phyloP scores from a whole-genome alignment of 768 basidiomycete genomes.

The Pseudohyphozyma bogoriensis region DNA sequence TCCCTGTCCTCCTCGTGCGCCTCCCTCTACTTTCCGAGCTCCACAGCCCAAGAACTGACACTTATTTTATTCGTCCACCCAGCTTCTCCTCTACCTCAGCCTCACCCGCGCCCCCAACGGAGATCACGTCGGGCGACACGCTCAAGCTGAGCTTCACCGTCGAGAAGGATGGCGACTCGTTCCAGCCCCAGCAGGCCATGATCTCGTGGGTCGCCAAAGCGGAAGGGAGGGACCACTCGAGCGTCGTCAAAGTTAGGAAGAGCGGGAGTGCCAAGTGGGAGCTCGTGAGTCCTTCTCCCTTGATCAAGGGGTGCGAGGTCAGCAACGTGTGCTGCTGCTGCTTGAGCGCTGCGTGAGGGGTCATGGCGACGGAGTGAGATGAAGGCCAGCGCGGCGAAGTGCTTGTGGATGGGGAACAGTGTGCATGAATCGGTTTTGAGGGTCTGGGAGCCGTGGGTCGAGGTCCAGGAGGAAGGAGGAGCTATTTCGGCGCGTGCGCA shows the following conservation, averaged over 20 bases:
- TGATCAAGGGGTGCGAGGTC: neutral
- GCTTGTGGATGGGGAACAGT: too few species aligned
- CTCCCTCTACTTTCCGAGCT: neutral
- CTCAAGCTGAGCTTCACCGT: constrained; percentile 25
- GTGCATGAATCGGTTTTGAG: too few species aligned
- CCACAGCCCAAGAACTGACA: neutral
- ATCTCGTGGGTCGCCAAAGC: constrained; percentile 5
- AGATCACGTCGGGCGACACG: constrained; percentile 9
- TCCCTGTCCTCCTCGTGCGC: neutral
- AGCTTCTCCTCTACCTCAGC: constrained; percentile 9
- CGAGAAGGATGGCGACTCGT: neutral
- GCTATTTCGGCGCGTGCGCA: too few species aligned
- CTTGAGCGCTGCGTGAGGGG: neutral
- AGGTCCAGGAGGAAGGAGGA: too few species aligned
- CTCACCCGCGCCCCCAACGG: neutral
- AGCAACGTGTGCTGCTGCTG: too few species aligned
- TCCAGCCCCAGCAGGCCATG: constrained; percentile 19
- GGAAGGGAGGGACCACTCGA: neutral
- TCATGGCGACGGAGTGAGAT: too few species aligned
- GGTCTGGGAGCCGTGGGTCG: too few species aligned
- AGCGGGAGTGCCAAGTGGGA: constrained; percentile 21
- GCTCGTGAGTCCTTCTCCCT: constrained; percentile 6
- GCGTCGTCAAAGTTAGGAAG: constrained; percentile 7
- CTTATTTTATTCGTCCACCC: neutral
- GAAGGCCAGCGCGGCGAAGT: too few species aligned